Conservation (phyloP, 441 rosid species). For the Raphanus hybrid region DNA sequence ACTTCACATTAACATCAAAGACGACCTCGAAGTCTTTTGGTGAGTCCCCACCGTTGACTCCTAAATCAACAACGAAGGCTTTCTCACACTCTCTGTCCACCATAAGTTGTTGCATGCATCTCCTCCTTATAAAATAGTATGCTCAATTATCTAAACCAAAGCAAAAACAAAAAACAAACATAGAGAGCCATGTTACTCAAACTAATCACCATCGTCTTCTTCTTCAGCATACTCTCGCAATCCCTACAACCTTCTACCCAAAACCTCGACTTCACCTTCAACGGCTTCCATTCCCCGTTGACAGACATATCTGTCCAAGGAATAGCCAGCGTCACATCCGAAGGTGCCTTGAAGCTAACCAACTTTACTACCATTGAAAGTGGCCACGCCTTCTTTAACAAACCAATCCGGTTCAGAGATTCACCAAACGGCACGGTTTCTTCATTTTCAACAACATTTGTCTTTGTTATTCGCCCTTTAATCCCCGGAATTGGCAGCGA, state of each 20-base stretch:
- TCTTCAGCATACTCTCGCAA: not conserved
- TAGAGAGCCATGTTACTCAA: conserved; percentile 7
- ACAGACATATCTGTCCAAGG: conserved; percentile 49
- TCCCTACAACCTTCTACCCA: conserved; percentile 13
- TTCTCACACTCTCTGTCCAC: conserved; percentile 4
- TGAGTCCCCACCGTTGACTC: not conserved
- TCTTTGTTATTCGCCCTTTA: not conserved
- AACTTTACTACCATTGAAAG: conserved; percentile 25
- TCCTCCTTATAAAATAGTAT: not conserved
- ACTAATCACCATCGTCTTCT: conserved; percentile 17
- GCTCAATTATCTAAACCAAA: conserved; percentile 9
- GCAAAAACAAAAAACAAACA: not conserved
- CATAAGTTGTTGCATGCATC: not conserved
- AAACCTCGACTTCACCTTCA: not conserved
- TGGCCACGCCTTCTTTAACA: conserved; percentile 47
- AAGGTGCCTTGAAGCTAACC: conserved; percentile 54
- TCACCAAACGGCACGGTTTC: conserved; percentile 15
- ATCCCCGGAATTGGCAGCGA: fast-evolving
- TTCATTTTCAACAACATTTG: conserved; percentile 26
- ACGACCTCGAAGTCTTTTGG: not conserved
- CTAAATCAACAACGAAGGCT: not conserved
- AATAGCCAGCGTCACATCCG: conserved; percentile 44
- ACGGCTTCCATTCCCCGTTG: not conserved
- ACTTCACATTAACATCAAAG: no score
- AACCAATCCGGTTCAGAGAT: conserved; percentile 30